Base-by-base conservation (phyloP, 2,329 filamentous ascomycete genomes). In the Talaromyces piceae region DNA sequence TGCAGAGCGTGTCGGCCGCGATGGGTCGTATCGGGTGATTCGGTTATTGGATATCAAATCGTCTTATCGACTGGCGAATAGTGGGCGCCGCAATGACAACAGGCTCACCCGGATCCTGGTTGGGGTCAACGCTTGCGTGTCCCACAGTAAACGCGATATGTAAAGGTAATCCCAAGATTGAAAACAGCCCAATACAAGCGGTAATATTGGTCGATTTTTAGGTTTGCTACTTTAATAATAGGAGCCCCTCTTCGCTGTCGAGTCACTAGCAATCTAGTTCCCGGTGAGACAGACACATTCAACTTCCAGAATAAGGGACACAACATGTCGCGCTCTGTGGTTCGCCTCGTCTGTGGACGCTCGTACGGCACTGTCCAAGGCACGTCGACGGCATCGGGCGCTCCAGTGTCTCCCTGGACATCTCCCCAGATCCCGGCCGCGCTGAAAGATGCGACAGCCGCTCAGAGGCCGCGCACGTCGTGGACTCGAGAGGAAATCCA, bases 401-500 rank as follows among this genome's bases (percentile, higher is more conserved):
- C 16, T 4, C 47, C 63, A 16, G 39, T 28, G 25, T 43, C 64
- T 25, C 60, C 66, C 3, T 57, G 66, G 25, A 58, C 61, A 47
- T 64, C 58, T 43, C 23, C 46, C 25, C 58, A 57, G n/a, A 63
- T 67, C 41, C 63, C 67, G 11, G 50, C 57, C 13, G 66, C 58
- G 1, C 56, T 72, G 33, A 64, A 65, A 37, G 63, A 70, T 54
- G 69, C 69, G 6, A 64, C 63, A 3, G 58, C 62, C 3, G 66
- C 68, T 18, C 63, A 62, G 4, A 59, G 57, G 44, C 80, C 87
- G 11, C 77, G 88, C 46, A 84, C 83, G 61, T 79, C 84, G 67
- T 95, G 89, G 90, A 88, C 87, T 5, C 82, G 79, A 57, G 83
- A 91, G 57, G 86, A 95, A 71, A 89, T 95, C 56, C 74, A 84